These are phyloP conservation scores for Psidium friedrichsthalianum DNA, from an alignment of 345 rosid species.

Conservation along the genomic window DNA sequence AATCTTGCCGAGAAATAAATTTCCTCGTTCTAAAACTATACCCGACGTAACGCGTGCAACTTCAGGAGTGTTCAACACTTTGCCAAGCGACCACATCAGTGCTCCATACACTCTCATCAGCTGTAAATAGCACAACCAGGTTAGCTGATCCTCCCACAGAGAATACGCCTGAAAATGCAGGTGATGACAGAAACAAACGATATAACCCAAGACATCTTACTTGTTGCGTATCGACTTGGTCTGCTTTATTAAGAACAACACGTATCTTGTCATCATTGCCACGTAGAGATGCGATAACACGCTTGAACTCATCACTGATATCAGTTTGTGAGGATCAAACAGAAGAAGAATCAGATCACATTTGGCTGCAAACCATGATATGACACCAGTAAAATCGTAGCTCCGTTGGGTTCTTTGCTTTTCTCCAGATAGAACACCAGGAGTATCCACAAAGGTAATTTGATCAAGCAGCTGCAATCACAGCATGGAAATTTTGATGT, in stretches of 20 bases:
- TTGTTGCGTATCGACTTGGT: constrained; percentile 92
- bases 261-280: constrained; percentile 95
- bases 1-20: neutral
- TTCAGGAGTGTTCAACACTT: constrained; percentile 87
- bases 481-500: neutral
- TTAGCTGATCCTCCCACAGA: neutral
- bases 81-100: constrained; percentile 96
- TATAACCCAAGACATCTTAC: constrained; percentile 13
- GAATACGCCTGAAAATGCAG: neutral
- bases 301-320: constrained; percentile 90
- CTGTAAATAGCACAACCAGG: constrained; percentile 16
- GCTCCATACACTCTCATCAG: constrained; percentile 98
- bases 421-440: constrained; percentile 94
- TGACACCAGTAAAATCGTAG: constrained; percentile 86
- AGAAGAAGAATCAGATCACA: constrained; percentile 89
- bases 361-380: constrained; percentile 96
- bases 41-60: constrained; percentile 94
- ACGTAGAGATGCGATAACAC: constrained; percentile 72
- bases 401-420: constrained; percentile 83
- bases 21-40: constrained; percentile 9
- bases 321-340: constrained; percentile 95
- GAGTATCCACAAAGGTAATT: constrained; percentile 86
- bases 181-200: neutral
- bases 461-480: constrained; percentile 69
- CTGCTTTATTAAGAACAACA: constrained; percentile 90